These are phyloP conservation scores for Skeletonema grethae DNA, from an alignment of 108 stramenopile genomes.

Conservation along the genomic window DNA sequence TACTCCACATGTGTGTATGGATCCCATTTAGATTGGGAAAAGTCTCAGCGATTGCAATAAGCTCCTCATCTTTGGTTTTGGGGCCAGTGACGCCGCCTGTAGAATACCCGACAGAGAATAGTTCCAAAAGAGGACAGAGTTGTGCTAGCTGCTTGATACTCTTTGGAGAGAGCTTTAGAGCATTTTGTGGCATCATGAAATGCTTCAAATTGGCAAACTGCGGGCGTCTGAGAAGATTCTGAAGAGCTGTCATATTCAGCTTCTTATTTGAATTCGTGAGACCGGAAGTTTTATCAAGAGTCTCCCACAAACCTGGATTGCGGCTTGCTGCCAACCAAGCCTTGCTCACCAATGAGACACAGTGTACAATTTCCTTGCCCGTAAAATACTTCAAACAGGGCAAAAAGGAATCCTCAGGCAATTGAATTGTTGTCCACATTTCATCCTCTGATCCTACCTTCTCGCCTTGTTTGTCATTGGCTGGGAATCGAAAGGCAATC, in stretches of 20 bases:
- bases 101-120: conserved; percentile 14
- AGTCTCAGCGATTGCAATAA: conserved; percentile 12
- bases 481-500: conserved; percentile 29
- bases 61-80: conserved; percentile 14
- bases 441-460: neutral
- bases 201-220: conserved; percentile 28
- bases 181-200: conserved; percentile 16
- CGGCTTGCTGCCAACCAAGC: conserved; percentile 25
- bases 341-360: conserved; percentile 12
- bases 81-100: neutral
- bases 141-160: conserved; percentile 10
- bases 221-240: conserved; percentile 18
- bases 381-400: conserved; percentile 5
- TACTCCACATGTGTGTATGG: conserved; percentile 11
- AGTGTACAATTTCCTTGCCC: conserved; percentile 13
- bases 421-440: conserved; percentile 2
- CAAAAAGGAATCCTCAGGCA: conserved; percentile 28
- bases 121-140: conserved; percentile 20
- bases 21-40: conserved; percentile 16
- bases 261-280: conserved; percentile 11
- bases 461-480: neutral
- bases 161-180: conserved; percentile 22
- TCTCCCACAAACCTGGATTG: conserved; percentile 16
- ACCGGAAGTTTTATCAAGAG: conserved; percentile 13
- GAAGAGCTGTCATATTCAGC: conserved; percentile 24